Evolutionary conservation across 164 flowering plant genomes (phyloP), one percentile per base, ranked within the genome.

Genomic region (Warburgia ugandensis): DNA sequence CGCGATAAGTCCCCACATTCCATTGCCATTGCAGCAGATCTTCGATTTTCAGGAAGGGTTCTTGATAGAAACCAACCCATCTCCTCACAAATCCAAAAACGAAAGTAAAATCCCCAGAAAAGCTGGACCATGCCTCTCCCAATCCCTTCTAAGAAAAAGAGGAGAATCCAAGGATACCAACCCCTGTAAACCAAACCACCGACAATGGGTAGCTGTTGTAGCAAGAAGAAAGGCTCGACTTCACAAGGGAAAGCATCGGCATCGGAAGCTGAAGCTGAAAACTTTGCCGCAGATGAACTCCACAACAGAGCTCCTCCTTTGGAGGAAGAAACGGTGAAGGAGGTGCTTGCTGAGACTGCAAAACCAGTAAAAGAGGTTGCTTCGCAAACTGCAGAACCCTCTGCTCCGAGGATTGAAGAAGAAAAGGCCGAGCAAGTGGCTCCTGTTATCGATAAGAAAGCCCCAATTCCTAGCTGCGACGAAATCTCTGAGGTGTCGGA

Each of bases 281-380:
- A 19, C 26, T n/a, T n/a, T n/a, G n/a, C n/a, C n/a, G n/a, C n/a
- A n/a, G 6, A 19, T 19, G 13, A 42, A 10, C 6, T 42, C 29
- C 21, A 40, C 58, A 33, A 17, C 48, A 39, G 41, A 47, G 27
- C 42, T 38, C 53, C 44, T 58, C 62, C 50, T 45, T 45, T 22
- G 2, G 84, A 77, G 52, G 81, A 79, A 48, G 85, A 83, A 45
- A 58, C 73, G 1, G 90, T 83, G 7, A 83, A 83, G 42, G 85
- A 83, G 65, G 83, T 82, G 14, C 80, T 83, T 44, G 68, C 83
- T 0, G 86, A 77, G 40, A 74, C 77, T 6, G 71, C 80, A n/a
- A 39, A 50, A 2, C 42, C 53, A n/a, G n/a, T n/a, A n/a, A n/a
- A n/a, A n/a, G n/a, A n/a, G n/a, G n/a, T n/a, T n/a, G n/a, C 21